Conservation (phyloP, 1,139 yeast species). For the Protomyces macrosporus region DNA sequence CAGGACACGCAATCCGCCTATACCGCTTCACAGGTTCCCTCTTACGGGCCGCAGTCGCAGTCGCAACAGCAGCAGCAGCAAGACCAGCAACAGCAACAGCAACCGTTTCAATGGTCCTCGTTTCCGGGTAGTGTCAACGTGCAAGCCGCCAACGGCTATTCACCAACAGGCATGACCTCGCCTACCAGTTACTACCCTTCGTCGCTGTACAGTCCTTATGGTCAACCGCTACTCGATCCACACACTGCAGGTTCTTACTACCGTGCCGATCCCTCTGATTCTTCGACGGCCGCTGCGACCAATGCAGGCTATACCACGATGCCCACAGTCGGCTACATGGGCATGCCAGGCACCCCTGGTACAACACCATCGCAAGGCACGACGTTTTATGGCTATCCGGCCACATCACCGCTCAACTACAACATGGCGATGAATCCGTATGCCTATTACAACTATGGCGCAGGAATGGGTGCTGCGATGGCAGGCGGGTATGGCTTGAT, state of each 20-base stretch:
- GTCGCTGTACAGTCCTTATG: not conserved
- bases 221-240: not conserved
- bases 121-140: not conserved
- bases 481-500: not conserved
- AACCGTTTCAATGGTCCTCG: not conserved
- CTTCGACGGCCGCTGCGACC: not conserved
- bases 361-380: too few relatives aligned
- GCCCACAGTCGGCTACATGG: not conserved
- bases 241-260: not conserved
- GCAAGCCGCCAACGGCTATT: not conserved
- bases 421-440: not conserved
- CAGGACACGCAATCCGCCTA: not conserved
- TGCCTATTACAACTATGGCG: not conserved
- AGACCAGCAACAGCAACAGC: not conserved
- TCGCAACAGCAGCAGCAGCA: not conserved
- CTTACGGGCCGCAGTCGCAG: not conserved
- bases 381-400: not conserved
- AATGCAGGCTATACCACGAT: not conserved
- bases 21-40: too few relatives aligned
- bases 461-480: not conserved
- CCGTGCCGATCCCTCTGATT: not conserved
- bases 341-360: not conserved
- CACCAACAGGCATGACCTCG: not conserved
- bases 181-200: not conserved
- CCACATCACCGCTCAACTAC: too few relatives aligned